Base-by-base conservation (phyloP, 2,329 filamentous ascomycete species). In the Paecilomyces niveus region DNA sequence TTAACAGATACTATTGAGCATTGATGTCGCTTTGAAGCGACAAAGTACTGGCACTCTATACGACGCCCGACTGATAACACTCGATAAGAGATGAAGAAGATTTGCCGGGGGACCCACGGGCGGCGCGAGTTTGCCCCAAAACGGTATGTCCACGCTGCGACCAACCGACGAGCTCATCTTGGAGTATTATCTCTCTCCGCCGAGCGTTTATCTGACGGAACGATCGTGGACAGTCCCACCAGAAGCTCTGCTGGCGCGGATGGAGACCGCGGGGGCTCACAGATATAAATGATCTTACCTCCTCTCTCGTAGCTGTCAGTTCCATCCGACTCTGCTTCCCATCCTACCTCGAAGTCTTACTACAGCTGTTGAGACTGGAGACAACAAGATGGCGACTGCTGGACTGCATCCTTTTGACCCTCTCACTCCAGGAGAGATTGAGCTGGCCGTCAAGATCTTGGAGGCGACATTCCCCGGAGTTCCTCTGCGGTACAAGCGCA, bases 401-500 rank as follows among this genome's bases (percentile, higher is more conserved):
- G 62, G 61, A 49, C 61, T 63, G 58, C 74, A 76, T 63, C 74
- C 74, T 10, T 76, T 76, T 57, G 74, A 76, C 61, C 72, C 74
- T 18, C 69, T 76, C 53, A 73, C 71, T 13, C 71, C 74, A 21
- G 68, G 62, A 56, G 74, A 77, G 58, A 76, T 77, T 59, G 68
- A 70, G 59, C 59, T 76, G 57, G 73, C 72, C n/a, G 73, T 72
- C 18, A 71, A 70, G 57, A 63, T 76, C 58, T 62, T 77, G 29
- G 63, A 74, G 64, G 64, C 68, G 1, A 64, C 72, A 22, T 75
- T 76, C 54, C 72, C 73, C 1, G 69, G 68, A 1, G 66, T 72
- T 5, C 59, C 65, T 26, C 61, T 79, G 31, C 72, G 76, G 5
- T 86, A 85, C 79, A 90, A 90, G 74, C 83, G 82, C 64, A 81